Evolutionary conservation across 2,329 filamentous ascomycete species (phyloP), one percentile per base, ranked within the genome.

Genomic region (Alternaria sp.): DNA sequence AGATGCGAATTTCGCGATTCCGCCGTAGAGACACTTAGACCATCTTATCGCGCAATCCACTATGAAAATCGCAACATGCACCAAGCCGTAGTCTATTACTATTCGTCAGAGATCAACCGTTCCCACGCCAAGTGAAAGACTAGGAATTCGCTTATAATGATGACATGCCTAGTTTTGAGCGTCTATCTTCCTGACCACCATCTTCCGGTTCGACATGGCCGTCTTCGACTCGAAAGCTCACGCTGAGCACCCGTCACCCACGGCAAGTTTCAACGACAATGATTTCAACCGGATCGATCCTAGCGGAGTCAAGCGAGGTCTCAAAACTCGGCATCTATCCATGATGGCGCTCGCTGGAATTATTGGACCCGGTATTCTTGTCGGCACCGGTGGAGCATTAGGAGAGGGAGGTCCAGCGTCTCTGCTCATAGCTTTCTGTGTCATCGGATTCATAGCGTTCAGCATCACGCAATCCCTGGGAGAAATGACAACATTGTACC

Each of bases 381-480:
- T 93, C 54, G 91, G 90, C 16, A 85, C 89, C 3, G 91, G 91
- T 36, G 87, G 88, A 47, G 91, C 91, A 0, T 80, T 94, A 24
- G 82, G 85, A 12, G 86, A 83, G 42, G 90, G 90, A 56, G 91
- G 91, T 0, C 91, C 91, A 16, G 91, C 89, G 0, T 88, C 89
- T 0, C 78, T 92, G 49, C 75, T 93, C 36, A 92, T 93, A 70
- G 90, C 90, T 1, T 94, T 93, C 65, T 90, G 89, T 11, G 84
- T 92, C 63, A 86, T 93, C 59, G 91, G 89, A 12, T 84, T 92
- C 62, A 86, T 92, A 61, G 89, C 90, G 2, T 86, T 72, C 60
- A 84, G 82, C 66, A 85, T 90, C 65, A 92, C 91, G 87, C 90
- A 92, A 81, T 89, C 87, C 5, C 80, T 93, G 7, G 91, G 91